Conservation (phyloP, 495 filamentous ascomycete species). For the Bryoglossum gracile region DNA sequence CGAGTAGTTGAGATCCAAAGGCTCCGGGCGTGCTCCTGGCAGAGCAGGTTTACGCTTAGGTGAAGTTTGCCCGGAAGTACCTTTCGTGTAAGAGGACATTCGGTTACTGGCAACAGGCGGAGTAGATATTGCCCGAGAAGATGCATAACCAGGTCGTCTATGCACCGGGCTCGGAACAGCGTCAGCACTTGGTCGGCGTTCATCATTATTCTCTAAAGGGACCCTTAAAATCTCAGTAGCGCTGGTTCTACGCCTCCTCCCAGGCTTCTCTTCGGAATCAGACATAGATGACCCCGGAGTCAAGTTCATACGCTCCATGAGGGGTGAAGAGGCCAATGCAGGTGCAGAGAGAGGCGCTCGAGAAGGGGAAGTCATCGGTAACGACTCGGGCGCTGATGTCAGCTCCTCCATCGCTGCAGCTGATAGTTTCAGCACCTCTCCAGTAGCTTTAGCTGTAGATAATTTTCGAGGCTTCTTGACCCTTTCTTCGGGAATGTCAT, state of each 20-base stretch:
- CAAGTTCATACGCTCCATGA: constrained; percentile 10
- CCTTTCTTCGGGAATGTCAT: constrained; percentile 22
- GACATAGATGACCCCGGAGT: constrained; percentile 1
- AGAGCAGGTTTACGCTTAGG: constrained; percentile 16
- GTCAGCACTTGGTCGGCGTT: constrained; percentile 14
- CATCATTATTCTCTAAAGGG: neutral
- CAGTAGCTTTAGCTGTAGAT: constrained; percentile 14
- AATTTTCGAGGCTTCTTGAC: constrained; percentile 15
- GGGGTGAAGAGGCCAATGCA: constrained; percentile 14
- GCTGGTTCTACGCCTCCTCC: neutral
- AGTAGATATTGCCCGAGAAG: constrained; percentile 18
- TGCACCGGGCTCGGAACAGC: neutral
- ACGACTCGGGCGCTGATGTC: constrained; percentile 47
- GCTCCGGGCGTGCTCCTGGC: constrained; percentile 17
- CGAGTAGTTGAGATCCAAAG: constrained; percentile 14
- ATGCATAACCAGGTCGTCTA: constrained; percentile 15
- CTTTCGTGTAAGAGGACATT: constrained; percentile 16
- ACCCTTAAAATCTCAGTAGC: constrained; percentile 4
- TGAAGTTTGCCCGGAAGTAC: constrained; percentile 14
- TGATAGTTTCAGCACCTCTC: constrained; percentile 44
- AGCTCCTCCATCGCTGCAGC: constrained; percentile 48
- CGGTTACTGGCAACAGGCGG: constrained; percentile 9
- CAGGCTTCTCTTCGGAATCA: neutral
- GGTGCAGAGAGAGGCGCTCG: constrained; percentile 2
- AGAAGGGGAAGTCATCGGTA: constrained; percentile 30